Conservation (phyloP, 495 filamentous ascomycete species). For the Tuber borchii region DNA sequence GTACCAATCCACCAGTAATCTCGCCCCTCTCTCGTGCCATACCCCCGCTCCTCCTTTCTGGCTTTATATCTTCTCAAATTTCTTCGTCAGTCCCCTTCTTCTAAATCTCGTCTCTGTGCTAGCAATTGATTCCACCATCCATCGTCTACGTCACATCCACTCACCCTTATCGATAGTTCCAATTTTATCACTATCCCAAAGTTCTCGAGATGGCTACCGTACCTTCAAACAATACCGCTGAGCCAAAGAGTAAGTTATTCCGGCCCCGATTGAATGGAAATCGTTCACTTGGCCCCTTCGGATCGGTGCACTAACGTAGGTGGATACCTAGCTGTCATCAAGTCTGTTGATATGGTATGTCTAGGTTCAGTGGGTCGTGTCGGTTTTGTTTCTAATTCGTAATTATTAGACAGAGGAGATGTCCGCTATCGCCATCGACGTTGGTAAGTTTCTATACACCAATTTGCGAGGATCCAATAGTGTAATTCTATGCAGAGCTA, state of each 20-base stretch:
- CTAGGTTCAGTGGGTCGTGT: slow-evolving; percentile 6
- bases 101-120: not conserved
- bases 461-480: not conserved
- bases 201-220: slow-evolving; percentile 17
- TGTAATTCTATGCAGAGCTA: not conserved
- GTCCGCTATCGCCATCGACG: slow-evolving; percentile 87
- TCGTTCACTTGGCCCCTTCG: slow-evolving; percentile 32
- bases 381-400: not conserved
- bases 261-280: slow-evolving; percentile 8
- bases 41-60: not conserved
- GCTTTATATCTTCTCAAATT: not conserved
- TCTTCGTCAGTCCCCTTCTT: not conserved
- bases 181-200: slow-evolving; percentile 6
- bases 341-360: slow-evolving; percentile 94
- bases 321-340: slow-evolving; percentile 79
- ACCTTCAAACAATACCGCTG: not conserved
- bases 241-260: slow-evolving; percentile 29
- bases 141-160: not conserved
- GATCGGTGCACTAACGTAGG: slow-evolving; percentile 80
- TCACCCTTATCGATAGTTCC: not conserved
- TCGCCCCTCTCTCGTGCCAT: not conserved
- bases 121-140: not conserved
- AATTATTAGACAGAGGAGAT: slow-evolving; percentile 77
- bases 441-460: slow-evolving; percentile 58
- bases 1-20: not conserved